phyloP scores from a whole-genome alignment of 768 basidiomycete species.

The Lenzites betulinus region DNA sequence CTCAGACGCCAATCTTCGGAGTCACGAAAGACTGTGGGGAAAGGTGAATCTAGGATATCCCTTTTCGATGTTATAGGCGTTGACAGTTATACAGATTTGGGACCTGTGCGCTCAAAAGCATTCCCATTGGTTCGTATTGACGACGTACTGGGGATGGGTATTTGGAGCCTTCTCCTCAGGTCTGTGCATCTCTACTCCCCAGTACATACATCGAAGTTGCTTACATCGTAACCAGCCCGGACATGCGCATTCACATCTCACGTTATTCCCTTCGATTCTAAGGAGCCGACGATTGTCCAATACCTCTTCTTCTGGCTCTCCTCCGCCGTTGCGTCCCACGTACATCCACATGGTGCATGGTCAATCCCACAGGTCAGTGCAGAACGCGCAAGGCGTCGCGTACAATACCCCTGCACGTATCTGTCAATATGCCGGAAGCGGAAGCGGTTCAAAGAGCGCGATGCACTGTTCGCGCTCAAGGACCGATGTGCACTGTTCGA shows the following conservation, averaged over 20 bases:
- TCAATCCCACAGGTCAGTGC: slow-evolving; percentile 29
- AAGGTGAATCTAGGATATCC: slow-evolving; percentile 24
- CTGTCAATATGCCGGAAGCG: slow-evolving; percentile 19
- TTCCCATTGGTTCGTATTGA: slow-evolving; percentile 44
- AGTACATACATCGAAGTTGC: neutral
- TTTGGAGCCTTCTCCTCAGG: slow-evolving; percentile 46
- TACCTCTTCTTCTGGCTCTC: slow-evolving; percentile 31
- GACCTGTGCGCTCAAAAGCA: slow-evolving; percentile 40
- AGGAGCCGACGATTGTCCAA: slow-evolving; percentile 28
- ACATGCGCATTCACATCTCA: slow-evolving; percentile 24
- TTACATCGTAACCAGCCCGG: slow-evolving; percentile 20
- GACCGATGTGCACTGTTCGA: slow-evolving; percentile 12
- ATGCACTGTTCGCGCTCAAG: slow-evolving; percentile 12
- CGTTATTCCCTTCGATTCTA: slow-evolving; percentile 13
- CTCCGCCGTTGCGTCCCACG: slow-evolving; percentile 19
- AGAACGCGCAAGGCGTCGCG: neutral
- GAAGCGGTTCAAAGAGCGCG: slow-evolving; percentile 9
- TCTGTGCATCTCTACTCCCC: slow-evolving; percentile 16
- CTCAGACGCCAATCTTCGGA: slow-evolving; percentile 1
- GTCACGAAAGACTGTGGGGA: slow-evolving; percentile 29
- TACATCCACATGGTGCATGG: slow-evolving; percentile 11
- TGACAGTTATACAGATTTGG: slow-evolving; percentile 35
- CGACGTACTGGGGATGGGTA: slow-evolving; percentile 45
- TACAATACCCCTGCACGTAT: slow-evolving; percentile 16
- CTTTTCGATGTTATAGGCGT: neutral